These are phyloP conservation scores for Chalara sp. DNA, from an alignment of 2,329 filamentous ascomycete genomes.

Conservation along the genomic window DNA sequence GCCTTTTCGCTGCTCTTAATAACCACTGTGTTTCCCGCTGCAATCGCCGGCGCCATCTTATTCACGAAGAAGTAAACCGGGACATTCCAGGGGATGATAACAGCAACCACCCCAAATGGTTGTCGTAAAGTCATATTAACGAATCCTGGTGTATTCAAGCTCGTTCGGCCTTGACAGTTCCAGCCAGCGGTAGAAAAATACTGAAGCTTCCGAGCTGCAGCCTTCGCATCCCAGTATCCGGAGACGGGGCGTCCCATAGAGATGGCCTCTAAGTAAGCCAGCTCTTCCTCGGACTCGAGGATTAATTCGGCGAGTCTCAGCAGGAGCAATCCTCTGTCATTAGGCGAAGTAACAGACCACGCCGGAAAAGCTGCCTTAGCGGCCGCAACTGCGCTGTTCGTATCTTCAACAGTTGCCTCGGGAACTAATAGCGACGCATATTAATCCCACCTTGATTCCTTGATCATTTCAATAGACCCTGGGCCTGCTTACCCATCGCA, in stretches of 20 bases:
- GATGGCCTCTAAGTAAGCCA: constrained; percentile 37
- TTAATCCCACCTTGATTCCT: not conserved
- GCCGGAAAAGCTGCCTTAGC: constrained; percentile 38
- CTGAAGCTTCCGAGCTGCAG: constrained; percentile 19
- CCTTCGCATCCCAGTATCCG: constrained; percentile 18
- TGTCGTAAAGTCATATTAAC: constrained; percentile 58
- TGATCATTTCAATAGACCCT: too few species aligned
- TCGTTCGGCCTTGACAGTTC: constrained; percentile 30
- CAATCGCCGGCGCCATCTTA: constrained; percentile 54
- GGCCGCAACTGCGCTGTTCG: constrained; percentile 35
- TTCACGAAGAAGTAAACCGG: constrained; percentile 38
- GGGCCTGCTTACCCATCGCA: constrained; percentile 27
- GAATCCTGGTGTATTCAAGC: constrained; percentile 30
- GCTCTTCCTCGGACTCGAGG: constrained; percentile 31
- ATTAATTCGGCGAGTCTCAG: constrained; percentile 40
- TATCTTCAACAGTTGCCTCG: constrained; percentile 37
- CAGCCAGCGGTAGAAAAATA: constrained; percentile 26
- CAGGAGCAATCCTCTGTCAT: constrained; percentile 34
- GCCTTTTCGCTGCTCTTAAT: constrained; percentile 58
- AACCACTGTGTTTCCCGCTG: constrained; percentile 50
- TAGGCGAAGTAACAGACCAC: constrained; percentile 36
- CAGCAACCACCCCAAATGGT: constrained; percentile 42
- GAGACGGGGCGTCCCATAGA: constrained; percentile 30
- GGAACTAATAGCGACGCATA: constrained; percentile 30
- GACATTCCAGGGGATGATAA: constrained; percentile 52